Evolutionary conservation across 495 filamentous ascomycete species (phyloP).

Genomic region (Penicillium nucicola): DNA sequence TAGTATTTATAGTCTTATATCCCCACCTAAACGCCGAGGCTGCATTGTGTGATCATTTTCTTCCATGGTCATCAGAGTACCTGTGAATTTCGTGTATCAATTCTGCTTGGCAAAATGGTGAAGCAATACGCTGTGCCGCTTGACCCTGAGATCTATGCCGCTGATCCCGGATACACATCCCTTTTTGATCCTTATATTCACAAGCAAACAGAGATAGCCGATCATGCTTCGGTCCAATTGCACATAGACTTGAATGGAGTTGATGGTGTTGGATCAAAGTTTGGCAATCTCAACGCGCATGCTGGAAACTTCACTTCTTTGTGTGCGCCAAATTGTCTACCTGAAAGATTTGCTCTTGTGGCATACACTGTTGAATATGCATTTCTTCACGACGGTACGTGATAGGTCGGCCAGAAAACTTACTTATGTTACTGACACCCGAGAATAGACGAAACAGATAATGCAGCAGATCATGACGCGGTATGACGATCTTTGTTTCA

Average conservation of each 20-base stretch:
- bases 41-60: too few species aligned
- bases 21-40: too few species aligned
- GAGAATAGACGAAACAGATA: too few species aligned
- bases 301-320: neutral
- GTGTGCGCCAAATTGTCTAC: neutral
- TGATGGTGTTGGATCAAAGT: neutral
- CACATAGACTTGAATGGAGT: neutral
- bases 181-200: neutral
- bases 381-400: neutral
- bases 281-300: neutral
- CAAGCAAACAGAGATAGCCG: neutral
- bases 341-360: neutral
- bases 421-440: too few species aligned
- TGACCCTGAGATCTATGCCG: neutral
- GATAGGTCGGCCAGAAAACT: too few species aligned
- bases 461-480: too few species aligned
- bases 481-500: too few species aligned
- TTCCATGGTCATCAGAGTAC: too few species aligned
- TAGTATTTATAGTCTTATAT: too few species aligned
- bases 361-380: neutral
- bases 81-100: too few species aligned
- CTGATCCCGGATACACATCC: neutral
- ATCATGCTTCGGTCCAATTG: neutral
- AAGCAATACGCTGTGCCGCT: neutral
- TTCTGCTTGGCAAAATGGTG: too few species aligned